A percentile compares a stretch with the other conserved stretches of the same genome.
Conservation (phyloP, 805 yeast genomes). For the Nakazawaea holstii region DNA sequence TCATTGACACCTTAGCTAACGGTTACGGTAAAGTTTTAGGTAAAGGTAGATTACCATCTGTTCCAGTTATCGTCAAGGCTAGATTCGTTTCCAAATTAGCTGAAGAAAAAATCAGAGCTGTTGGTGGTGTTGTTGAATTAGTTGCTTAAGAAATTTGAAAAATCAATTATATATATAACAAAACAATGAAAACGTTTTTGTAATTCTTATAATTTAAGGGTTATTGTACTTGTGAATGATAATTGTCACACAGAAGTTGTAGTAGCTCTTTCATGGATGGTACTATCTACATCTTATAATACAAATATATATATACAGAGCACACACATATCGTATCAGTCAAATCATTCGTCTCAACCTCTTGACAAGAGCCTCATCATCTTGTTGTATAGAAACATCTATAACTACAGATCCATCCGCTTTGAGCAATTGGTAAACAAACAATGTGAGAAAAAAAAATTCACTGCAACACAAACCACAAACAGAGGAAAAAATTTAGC, state of each 20-base stretch:
- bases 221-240: no score
- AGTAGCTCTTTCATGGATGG: no score
- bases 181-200: not conserved
- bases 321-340: not conserved
- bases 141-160: slow-evolving; percentile 64
- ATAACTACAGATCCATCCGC: not conserved
- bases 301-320: no score
- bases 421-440: not conserved
- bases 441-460: no score
- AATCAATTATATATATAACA: not conserved
- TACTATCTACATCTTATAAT: no score
- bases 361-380: no score
- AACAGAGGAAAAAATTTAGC: not conserved
- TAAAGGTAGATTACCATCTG: slow-evolving; percentile 97
- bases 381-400: not conserved
- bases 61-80: slow-evolving; percentile 98
- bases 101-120: slow-evolving; percentile 99
- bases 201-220: no score
- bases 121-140: slow-evolving; percentile 99
- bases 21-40: slow-evolving; percentile 99
- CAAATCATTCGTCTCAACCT: not conserved
- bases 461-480: not conserved
- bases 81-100: slow-evolving; percentile 99
- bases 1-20: slow-evolving; percentile 97
- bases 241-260: no score